phyloP scores from a whole-genome alignment of 768 basidiomycete genomes.

The Pisolithus microcarpus region DNA sequence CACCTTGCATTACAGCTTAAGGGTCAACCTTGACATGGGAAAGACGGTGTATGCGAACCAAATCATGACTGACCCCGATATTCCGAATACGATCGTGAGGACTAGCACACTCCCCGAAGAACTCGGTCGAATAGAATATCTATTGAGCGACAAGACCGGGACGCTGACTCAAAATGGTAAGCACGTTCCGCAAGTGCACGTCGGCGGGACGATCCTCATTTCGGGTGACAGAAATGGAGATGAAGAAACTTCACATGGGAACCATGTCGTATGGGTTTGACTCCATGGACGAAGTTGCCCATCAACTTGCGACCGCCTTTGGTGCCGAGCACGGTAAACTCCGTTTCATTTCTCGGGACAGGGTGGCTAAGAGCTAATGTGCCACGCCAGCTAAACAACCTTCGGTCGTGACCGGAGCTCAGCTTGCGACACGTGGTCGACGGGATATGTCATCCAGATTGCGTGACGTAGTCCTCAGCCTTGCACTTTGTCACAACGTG shows the following conservation, averaged over 20 bases:
- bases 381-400: conserved; percentile 37
- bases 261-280: conserved; percentile 96
- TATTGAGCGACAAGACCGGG: conserved; percentile 96
- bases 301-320: conserved; percentile 84
- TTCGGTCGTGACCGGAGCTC: conserved; percentile 67
- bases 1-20: conserved; percentile 48
- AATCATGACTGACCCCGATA: conserved; percentile 89
- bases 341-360: background rate
- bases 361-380: background rate
- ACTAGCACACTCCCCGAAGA: conserved; percentile 98
- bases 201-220: background rate
- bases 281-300: conserved; percentile 98
- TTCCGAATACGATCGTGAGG: conserved; percentile 91
- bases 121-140: conserved; percentile 89
- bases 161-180: conserved; percentile 95
- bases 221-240: conserved; percentile 80
- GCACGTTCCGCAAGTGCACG: conserved; percentile 11
- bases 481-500: conserved; percentile 95
- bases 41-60: conserved; percentile 96
- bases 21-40: conserved; percentile 99
- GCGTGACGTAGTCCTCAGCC: conserved; percentile 84
- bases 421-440: conserved; percentile 79
- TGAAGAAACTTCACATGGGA: conserved; percentile 98
- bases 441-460: conserved; percentile 94
- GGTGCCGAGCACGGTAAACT: conserved; percentile 53